These are phyloP conservation scores for Obba rivulosa DNA, from an alignment of 768 basidiomycete species.

Conservation along the genomic window DNA sequence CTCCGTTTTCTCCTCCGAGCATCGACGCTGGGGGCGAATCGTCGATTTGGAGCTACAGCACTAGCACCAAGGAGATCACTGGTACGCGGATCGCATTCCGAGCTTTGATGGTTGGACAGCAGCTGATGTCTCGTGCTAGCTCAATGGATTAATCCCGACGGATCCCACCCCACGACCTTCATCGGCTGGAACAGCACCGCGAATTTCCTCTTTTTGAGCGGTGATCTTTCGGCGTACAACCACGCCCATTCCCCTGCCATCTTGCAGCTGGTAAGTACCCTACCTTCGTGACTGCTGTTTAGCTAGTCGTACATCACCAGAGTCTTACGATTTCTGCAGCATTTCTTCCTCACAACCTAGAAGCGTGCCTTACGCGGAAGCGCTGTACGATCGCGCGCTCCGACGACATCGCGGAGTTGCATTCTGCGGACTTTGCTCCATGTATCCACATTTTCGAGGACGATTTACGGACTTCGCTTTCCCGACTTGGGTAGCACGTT, in stretches of 20 bases:
- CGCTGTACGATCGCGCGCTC: background rate
- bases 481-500: too few relatives aligned
- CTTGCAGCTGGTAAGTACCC: constrained; percentile 7
- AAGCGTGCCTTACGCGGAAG: background rate
- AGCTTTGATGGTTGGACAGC: background rate
- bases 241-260: constrained; percentile 1
- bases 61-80: constrained; percentile 32
- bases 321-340: background rate
- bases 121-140: constrained; percentile 22
- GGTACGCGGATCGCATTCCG: constrained; percentile 23
- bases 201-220: constrained; percentile 39
- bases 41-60: constrained; percentile 41
- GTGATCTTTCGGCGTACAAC: constrained; percentile 38
- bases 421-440: too few relatives aligned
- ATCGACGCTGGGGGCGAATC: constrained; percentile 30
- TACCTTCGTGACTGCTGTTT: background rate
- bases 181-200: constrained; percentile 36
- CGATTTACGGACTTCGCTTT: too few relatives aligned
- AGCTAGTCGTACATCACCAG: background rate
- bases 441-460: too few relatives aligned
- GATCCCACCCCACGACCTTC: constrained; percentile 30
- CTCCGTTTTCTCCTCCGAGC: background rate
- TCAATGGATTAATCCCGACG: constrained; percentile 42
- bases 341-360: background rate
- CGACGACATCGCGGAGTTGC: too few relatives aligned